Conservation (phyloP, 2,329 filamentous ascomycete genomes). For the Hypoxylon sp. region DNA sequence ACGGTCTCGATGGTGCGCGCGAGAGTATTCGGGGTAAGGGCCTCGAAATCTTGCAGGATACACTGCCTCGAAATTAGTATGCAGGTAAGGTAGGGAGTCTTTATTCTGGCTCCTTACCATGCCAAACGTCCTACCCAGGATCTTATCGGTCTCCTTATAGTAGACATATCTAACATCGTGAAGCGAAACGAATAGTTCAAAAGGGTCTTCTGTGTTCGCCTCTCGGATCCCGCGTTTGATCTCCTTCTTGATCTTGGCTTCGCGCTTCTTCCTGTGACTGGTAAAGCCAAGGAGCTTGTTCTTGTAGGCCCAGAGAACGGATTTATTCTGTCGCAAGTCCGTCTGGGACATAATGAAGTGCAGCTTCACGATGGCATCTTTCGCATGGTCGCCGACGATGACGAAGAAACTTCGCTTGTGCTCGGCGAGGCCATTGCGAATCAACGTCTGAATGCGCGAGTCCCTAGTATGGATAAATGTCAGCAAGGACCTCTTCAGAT, state of each 20-base stretch:
- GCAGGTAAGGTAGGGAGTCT: neutral
- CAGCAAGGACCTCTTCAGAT: neutral
- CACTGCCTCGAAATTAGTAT: conserved; percentile 65
- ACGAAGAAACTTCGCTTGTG: conserved; percentile 99
- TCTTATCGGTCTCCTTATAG: conserved; percentile 99
- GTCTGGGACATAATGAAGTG: conserved; percentile 94
- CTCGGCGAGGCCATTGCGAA: conserved; percentile 91
- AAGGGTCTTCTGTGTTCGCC: conserved; percentile 92
- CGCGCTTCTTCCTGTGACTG: conserved; percentile 96
- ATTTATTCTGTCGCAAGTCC: conserved; percentile 95
- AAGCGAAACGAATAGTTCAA: conserved; percentile 96
- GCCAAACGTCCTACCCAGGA: conserved; percentile 96
- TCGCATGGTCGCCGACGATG: conserved; percentile 91
- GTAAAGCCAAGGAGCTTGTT: conserved; percentile 96
- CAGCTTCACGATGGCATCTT: conserved; percentile 95
- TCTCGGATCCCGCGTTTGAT: conserved; percentile 96
- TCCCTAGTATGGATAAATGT: conserved; percentile 68
- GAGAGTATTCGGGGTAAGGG: conserved; percentile 95
- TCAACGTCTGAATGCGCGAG: conserved; percentile 90
- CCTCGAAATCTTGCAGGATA: conserved; percentile 98
- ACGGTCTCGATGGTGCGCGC: conserved; percentile 97
- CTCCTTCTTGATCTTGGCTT: conserved; percentile 98
- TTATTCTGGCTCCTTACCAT: conserved; percentile 66
- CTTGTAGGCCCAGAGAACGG: conserved; percentile 98
- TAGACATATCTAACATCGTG: conserved; percentile 99